Conservation (phyloP, 164 flowering plant genomes). For the Piper longum region DNA sequence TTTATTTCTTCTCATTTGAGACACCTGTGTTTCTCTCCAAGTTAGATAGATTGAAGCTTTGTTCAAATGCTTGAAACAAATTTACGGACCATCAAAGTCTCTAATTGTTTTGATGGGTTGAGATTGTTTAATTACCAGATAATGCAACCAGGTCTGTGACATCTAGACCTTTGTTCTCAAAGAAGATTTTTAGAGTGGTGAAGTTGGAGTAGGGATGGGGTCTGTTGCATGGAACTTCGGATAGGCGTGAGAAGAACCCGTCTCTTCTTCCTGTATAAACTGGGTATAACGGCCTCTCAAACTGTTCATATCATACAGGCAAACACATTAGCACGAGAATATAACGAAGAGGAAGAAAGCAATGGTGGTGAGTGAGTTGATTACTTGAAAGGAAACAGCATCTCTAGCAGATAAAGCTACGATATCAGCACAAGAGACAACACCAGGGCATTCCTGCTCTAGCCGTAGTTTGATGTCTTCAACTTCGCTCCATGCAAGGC, state of each 20-base stretch:
- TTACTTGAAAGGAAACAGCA: slow-evolving; percentile 45
- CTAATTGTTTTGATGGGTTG: too few species aligned
- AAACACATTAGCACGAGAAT: neutral
- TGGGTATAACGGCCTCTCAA: slow-evolving; percentile 27
- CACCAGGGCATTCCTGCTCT: slow-evolving; percentile 24
- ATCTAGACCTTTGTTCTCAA: slow-evolving; percentile 25
- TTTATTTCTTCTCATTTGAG: too few species aligned
- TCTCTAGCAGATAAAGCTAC: slow-evolving; percentile 52
- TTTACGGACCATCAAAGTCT: too few species aligned
- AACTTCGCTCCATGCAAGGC: slow-evolving; percentile 29
- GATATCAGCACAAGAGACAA: slow-evolving; percentile 71
- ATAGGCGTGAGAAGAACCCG: slow-evolving; percentile 28
- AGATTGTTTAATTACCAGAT: too few species aligned
- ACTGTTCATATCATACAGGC: slow-evolving; percentile 14
- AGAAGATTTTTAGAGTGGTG: slow-evolving; percentile 21
- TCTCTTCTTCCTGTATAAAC: slow-evolving; percentile 54
- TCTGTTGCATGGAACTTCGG: slow-evolving; percentile 25
- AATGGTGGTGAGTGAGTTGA: neutral
- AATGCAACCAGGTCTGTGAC: too few species aligned
- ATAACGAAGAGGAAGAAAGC: too few species aligned
- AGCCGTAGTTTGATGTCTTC: slow-evolving; percentile 25
- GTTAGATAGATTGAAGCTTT: too few species aligned
- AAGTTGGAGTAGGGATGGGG: slow-evolving; percentile 40
- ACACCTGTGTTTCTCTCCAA: too few species aligned
- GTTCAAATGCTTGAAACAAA: too few species aligned